These are phyloP conservation scores for Argentina anserina DNA, from an alignment of 306 rosid species.

Conservation along the genomic window DNA sequence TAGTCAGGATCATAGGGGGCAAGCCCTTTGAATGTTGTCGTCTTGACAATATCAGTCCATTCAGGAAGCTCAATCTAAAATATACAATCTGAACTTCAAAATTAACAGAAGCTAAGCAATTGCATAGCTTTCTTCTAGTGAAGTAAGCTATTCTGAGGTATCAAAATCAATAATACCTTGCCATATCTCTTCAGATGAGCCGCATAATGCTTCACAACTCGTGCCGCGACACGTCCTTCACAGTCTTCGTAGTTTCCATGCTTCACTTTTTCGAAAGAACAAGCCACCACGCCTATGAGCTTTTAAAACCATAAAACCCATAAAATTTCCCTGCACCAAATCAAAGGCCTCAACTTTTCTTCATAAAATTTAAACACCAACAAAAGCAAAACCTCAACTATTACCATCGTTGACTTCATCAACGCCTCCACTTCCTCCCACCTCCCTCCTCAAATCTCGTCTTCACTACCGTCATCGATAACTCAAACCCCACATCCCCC, in stretches of 20 bases:
- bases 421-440: too few species aligned
- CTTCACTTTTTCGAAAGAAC: too few species aligned
- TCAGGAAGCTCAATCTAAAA: slow-evolving; percentile 54
- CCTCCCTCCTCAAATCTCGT: slow-evolving; percentile 62
- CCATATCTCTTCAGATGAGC: slow-evolving; percentile 56
- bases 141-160: neutral
- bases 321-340: too few species aligned
- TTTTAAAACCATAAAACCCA: too few species aligned
- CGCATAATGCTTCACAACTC: slow-evolving; percentile 54
- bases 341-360: too few species aligned
- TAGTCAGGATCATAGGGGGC: slow-evolving; percentile 63
- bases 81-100: too few species aligned
- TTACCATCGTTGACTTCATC: too few species aligned
- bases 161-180: slow-evolving; percentile 26
- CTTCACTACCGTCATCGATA: slow-evolving; percentile 83
- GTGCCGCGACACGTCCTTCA: slow-evolving; percentile 52
- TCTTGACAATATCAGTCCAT: slow-evolving; percentile 57
- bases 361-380: too few species aligned
- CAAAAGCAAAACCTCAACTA: too few species aligned
- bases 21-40: slow-evolving; percentile 47
- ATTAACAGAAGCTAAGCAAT: too few species aligned
- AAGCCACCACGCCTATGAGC: neutral
- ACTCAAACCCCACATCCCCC: slow-evolving; percentile 83
- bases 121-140: too few species aligned
- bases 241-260: slow-evolving; percentile 50